Conservation (phyloP, 2,329 filamentous ascomycete species). For the Alternaria brassicae region DNA sequence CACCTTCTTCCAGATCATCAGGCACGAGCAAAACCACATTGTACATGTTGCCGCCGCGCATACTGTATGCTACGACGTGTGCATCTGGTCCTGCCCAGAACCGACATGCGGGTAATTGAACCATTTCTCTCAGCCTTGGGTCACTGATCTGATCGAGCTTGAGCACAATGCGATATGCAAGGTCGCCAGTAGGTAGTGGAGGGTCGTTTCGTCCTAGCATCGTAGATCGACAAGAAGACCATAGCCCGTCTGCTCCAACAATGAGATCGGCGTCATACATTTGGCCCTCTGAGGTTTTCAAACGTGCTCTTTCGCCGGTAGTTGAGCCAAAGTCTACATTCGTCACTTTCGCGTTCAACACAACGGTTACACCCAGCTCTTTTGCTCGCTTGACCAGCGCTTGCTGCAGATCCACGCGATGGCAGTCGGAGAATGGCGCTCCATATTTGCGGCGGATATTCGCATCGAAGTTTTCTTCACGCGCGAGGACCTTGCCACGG, state of each 20-base stretch:
- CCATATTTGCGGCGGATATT: conserved; percentile 63
- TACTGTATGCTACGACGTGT: conserved; percentile 69
- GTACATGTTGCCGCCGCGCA: conserved; percentile 65
- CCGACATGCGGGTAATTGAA: conserved; percentile 61
- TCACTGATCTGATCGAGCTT: conserved; percentile 61
- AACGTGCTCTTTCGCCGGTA: conserved; percentile 39
- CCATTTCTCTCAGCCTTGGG: conserved; percentile 59
- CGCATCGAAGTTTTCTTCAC: conserved; percentile 60
- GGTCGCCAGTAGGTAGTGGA: conserved; percentile 63
- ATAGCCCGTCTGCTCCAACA: conserved; percentile 69
- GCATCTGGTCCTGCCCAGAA: conserved; percentile 70
- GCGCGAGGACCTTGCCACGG: conserved; percentile 57
- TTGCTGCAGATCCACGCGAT: conserved; percentile 67
- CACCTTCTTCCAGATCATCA: conserved; percentile 65
- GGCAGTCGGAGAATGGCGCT: conserved; percentile 66
- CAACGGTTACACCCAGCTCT: conserved; percentile 61
- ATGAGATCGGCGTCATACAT: conserved; percentile 62
- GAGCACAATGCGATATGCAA: conserved; percentile 70
- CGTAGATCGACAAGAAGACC: conserved; percentile 63
- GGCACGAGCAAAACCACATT: conserved; percentile 72
- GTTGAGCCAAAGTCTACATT: conserved; percentile 57
- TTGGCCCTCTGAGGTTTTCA: conserved; percentile 53
- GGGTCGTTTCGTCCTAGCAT: conserved; percentile 28
- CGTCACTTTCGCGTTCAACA: conserved; percentile 58
- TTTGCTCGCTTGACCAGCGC: conserved; percentile 60